Conservation (phyloP, 805 yeast species). For the Kluyveromyces aestuarii region DNA sequence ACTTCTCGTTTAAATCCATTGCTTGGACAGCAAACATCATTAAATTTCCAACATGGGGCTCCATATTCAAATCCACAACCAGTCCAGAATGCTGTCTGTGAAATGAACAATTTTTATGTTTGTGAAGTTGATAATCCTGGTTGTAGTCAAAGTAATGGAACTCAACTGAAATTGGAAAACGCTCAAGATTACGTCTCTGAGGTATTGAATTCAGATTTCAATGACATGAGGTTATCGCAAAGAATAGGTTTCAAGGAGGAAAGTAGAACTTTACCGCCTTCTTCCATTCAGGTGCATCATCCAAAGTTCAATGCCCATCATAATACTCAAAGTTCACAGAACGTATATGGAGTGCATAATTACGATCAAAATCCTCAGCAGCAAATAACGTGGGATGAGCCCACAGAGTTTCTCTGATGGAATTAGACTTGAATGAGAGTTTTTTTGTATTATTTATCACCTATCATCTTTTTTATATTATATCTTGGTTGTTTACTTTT, state of each 20-base stretch:
- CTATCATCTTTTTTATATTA: neutral
- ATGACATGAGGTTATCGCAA: neutral
- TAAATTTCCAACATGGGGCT: neutral
- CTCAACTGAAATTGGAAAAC: neutral
- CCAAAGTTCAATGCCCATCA: neutral
- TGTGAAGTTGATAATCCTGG: conserved; percentile 1
- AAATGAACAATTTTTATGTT: conserved; percentile 4
- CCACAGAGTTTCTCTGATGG: neutral
- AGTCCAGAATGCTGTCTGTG: conserved; percentile 4
- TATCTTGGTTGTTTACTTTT: no score
- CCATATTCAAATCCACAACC: neutral
- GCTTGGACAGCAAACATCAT: neutral
- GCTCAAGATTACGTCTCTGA: neutral
- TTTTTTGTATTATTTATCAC: neutral
- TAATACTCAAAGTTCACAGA: neutral
- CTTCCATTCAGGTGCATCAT: neutral
- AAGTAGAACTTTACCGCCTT: neutral
- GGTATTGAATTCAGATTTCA: conserved; percentile 1
- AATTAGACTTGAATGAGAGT: neutral
- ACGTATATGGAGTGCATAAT: neutral
- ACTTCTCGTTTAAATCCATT: neutral
- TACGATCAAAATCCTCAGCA: neutral
- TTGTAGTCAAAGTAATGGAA: neutral
- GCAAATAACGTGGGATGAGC: neutral
- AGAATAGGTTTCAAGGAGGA: neutral